Conservation (phyloP, 2,329 filamentous ascomycete genomes). For the Atkinsonella hypoxylon region DNA sequence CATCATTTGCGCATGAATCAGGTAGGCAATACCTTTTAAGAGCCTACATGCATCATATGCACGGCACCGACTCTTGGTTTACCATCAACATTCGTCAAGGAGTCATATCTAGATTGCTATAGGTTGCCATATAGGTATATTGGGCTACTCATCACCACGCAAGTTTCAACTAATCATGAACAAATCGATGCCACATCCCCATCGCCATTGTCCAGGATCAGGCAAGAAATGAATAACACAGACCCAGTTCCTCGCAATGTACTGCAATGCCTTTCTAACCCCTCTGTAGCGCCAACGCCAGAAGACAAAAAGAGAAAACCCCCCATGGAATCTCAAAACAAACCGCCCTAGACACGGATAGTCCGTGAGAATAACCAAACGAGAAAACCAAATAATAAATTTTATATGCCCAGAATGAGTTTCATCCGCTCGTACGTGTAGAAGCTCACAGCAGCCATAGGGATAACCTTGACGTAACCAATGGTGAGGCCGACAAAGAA, state of each 20-base stretch:
- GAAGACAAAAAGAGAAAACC: neutral
- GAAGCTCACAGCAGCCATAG: conserved; percentile 65
- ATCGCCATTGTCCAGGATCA: no score
- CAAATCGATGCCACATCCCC: no score
- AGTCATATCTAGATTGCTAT: no score
- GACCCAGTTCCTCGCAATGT: neutral
- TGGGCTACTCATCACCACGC: no score
- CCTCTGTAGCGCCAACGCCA: neutral
- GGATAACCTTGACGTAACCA: conserved; percentile 88
- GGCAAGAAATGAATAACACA: no score
- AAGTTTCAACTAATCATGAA: no score
- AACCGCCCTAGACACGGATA: neutral
- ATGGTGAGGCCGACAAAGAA: conserved; percentile 92
- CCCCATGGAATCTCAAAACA: neutral
- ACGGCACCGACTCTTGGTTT: no score
- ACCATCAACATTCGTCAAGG: no score
- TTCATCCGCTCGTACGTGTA: conserved; percentile 56
- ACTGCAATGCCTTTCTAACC: neutral
- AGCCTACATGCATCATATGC: no score
- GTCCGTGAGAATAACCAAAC: neutral
- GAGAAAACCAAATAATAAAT: neutral
- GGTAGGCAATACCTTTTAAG: no score
- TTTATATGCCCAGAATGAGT: conserved; percentile 51
- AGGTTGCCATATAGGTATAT: no score
- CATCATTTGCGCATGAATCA: no score